phyloP scores from a whole-genome alignment of 441 rosid species.

The Gossypium schwendimanii region DNA sequence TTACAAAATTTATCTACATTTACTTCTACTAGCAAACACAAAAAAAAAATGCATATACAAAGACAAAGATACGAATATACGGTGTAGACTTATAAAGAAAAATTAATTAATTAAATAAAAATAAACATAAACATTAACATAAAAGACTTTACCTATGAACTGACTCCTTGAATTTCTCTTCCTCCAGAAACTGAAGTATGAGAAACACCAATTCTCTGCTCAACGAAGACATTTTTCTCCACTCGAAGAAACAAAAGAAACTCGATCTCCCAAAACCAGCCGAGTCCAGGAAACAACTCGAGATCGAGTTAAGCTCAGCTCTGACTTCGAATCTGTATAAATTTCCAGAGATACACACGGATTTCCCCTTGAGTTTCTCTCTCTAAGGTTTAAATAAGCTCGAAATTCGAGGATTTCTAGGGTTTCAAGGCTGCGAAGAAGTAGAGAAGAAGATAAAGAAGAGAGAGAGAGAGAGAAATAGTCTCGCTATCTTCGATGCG shows the following conservation, averaged over 20 bases:
- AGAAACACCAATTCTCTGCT: conserved; percentile 89
- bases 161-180: conserved; percentile 83
- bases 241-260: background rate
- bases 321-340: background rate
- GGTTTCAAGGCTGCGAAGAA: conserved; percentile 56
- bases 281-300: background rate
- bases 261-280: background rate
- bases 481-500: conserved; percentile 87
- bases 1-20: background rate
- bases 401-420: conserved; percentile 48
- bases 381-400: conserved; percentile 16
- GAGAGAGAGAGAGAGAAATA: conserved; percentile 33
- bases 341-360: background rate
- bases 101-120: background rate
- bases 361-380: background rate
- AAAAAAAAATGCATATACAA: background rate
- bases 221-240: conserved; percentile 50
- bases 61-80: background rate
- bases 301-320: conserved; percentile 2
- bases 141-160: conserved; percentile 57
- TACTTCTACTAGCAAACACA: background rate
- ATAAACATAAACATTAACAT: background rate
- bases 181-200: conserved; percentile 87
- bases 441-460: conserved; percentile 26
- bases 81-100: background rate